These are phyloP conservation scores for Pleurotus salmoneostramineus DNA, from an alignment of 768 basidiomycete genomes.

Conservation along the genomic window DNA sequence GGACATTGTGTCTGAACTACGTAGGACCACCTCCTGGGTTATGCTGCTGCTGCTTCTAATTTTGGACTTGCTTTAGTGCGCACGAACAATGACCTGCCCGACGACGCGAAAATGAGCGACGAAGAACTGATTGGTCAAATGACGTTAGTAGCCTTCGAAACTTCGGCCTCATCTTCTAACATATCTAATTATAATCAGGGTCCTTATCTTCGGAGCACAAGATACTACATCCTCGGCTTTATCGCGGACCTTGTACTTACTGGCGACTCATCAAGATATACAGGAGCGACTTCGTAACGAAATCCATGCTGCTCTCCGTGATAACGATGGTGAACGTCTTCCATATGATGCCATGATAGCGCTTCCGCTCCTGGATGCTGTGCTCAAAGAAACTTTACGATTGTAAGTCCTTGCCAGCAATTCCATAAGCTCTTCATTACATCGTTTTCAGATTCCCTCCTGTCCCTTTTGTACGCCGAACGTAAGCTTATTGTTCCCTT, in stretches of 20 bases:
- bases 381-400: slow-evolving; percentile 43
- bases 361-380: slow-evolving; percentile 39
- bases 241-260: slow-evolving; percentile 35
- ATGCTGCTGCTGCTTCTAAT: too few species aligned
- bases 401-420: slow-evolving; percentile 22
- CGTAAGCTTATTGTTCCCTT: slow-evolving; percentile 22
- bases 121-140: slow-evolving; percentile 44
- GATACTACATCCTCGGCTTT: slow-evolving; percentile 46
- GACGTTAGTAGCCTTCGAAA: slow-evolving; percentile 26
- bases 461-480: slow-evolving; percentile 41
- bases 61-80: slow-evolving; percentile 20
- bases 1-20: slow-evolving; percentile 47
- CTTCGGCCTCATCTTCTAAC: neutral
- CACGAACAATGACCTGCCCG: slow-evolving; percentile 32
- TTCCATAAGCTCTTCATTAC: neutral
- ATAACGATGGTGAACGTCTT: slow-evolving; percentile 17
- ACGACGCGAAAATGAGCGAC: slow-evolving; percentile 34
- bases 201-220: slow-evolving; percentile 46
- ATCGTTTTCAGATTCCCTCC: slow-evolving; percentile 33
- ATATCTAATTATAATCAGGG: slow-evolving; percentile 19
- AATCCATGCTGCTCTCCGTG: slow-evolving; percentile 21
- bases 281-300: slow-evolving; percentile 36
- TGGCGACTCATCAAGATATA: slow-evolving; percentile 32
- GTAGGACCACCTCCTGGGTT: slow-evolving; percentile 23
- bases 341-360: slow-evolving; percentile 31